Conservation (phyloP, 202 grass and related monocot species). For the Musa balbisiana region DNA sequence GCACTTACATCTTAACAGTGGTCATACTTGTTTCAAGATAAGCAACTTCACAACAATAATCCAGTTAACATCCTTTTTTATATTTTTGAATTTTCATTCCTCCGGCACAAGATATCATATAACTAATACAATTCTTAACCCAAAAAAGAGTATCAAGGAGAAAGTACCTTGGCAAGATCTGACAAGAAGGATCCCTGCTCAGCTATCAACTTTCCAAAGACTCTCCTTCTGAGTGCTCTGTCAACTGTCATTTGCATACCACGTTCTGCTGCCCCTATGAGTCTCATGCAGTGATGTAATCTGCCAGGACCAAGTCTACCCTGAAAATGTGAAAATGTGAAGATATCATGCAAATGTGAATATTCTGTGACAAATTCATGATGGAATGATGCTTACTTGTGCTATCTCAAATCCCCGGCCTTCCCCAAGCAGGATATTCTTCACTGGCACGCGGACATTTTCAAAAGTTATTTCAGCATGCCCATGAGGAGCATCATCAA, state of each 20-base stretch:
- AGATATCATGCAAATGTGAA: slow-evolving; percentile 8
- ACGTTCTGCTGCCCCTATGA: slow-evolving; percentile 80
- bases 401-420: slow-evolving; percentile 92
- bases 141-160: background rate
- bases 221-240: slow-evolving; percentile 70
- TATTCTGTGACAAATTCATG: background rate
- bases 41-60: background rate
- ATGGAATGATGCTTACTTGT: slow-evolving; percentile 46
- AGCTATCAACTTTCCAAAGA: slow-evolving; percentile 75
- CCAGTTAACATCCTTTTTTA: background rate
- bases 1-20: background rate
- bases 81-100: background rate
- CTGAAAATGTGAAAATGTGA: slow-evolving; percentile 34
- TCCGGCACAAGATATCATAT: background rate
- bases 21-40: background rate
- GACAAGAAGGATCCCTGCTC: slow-evolving; percentile 88
- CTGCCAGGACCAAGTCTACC: slow-evolving; percentile 93
- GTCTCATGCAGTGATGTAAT: slow-evolving; percentile 92
- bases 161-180: slow-evolving; percentile 71
- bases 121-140: background rate
- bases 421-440: slow-evolving; percentile 87
- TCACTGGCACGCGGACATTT: slow-evolving; percentile 62
- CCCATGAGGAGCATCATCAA: slow-evolving; percentile 89
- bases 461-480: slow-evolving; percentile 91
- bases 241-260: slow-evolving; percentile 80